Conservation (phyloP, 1,284 basidiomycete genomes). For the Heliocybe sulcata region DNA sequence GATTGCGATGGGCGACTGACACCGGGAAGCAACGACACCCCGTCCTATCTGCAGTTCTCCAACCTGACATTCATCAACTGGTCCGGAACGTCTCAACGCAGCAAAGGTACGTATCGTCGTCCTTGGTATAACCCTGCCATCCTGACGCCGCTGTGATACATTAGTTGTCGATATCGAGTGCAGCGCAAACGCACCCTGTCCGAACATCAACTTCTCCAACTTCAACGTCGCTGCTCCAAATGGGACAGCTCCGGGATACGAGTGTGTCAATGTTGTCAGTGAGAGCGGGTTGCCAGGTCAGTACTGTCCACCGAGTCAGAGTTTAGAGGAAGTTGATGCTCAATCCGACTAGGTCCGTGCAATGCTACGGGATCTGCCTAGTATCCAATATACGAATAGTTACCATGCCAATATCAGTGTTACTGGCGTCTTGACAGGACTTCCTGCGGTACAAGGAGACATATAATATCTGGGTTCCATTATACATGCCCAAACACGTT, state of each 20-base stretch:
- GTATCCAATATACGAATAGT: neutral
- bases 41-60: constrained; percentile 41
- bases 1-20: neutral
- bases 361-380: neutral
- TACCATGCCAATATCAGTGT: too few species aligned
- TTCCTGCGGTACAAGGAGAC: too few species aligned
- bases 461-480: neutral
- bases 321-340: neutral
- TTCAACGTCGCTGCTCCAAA: constrained; percentile 32
- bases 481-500: constrained; percentile 12
- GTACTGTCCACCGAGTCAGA: neutral
- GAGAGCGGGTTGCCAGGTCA: constrained; percentile 33
- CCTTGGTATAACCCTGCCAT: neutral
- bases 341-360: neutral
- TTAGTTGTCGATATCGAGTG: constrained; percentile 50
- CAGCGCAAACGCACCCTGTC: constrained; percentile 42
- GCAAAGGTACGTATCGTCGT: constrained; percentile 30
- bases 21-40: constrained; percentile 27
- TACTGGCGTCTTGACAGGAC: too few species aligned
- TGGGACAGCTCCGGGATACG: constrained; percentile 28
- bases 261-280: constrained; percentile 39
- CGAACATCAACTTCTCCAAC: constrained; percentile 33
- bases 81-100: constrained; percentile 37
- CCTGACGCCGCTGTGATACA: constrained; percentile 2
- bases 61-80: constrained; percentile 40